phyloP scores from a whole-genome alignment of 225 moss, liverwort and hornwort genomes.

The Bryum argenteum region DNA sequence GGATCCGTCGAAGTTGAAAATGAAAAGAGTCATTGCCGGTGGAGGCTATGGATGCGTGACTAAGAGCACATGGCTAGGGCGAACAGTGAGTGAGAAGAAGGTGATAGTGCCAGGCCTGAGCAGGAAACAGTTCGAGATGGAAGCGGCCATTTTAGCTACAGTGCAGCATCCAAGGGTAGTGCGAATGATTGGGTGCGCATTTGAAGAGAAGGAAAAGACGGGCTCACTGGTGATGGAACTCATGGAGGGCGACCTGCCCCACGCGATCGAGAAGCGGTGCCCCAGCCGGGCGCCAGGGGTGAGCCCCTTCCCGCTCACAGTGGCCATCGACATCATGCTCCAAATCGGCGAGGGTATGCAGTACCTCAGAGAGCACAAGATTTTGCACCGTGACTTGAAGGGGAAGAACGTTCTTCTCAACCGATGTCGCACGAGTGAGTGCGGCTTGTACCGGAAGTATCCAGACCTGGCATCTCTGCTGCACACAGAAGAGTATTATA shows the following conservation, averaged over 20 bases:
- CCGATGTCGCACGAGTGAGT: constrained; percentile 18
- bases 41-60: constrained; percentile 60
- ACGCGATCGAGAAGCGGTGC: constrained; percentile 46
- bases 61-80: constrained; percentile 43
- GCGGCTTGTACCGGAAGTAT: constrained; percentile 31
- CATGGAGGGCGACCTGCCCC: constrained; percentile 48
- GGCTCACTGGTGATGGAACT: constrained; percentile 57
- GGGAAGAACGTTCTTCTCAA: constrained; percentile 53
- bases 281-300: constrained; percentile 30
- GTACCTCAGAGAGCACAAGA: constrained; percentile 47
- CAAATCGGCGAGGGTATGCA: constrained; percentile 50
- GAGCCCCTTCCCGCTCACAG: constrained; percentile 46
- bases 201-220: constrained; percentile 23
- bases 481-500: constrained; percentile 44
- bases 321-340: constrained; percentile 58
- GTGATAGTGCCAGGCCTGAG: constrained; percentile 36
- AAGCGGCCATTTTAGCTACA: constrained; percentile 53
- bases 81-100: constrained; percentile 45
- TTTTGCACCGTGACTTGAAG: constrained; percentile 56
- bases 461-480: constrained; percentile 39
- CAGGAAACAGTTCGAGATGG: constrained; percentile 50
- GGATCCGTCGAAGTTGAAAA: constrained; percentile 24
- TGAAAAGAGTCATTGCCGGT: constrained; percentile 29
- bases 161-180: constrained; percentile 60
- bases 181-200: constrained; percentile 50